Conservation (phyloP, 306 rosid genomes). For the Trifolium pratense region DNA sequence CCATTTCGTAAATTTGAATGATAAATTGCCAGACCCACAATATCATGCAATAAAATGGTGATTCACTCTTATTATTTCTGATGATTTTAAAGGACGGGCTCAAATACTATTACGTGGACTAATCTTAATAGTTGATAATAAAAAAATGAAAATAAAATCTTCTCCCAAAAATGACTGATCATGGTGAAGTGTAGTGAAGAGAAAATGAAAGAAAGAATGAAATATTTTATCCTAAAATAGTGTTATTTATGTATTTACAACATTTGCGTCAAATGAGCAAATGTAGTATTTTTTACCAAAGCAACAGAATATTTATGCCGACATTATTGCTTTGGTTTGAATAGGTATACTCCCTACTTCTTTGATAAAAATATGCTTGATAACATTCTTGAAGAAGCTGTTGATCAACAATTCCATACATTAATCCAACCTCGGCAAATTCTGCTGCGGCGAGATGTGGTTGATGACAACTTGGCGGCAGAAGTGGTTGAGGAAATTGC, state of each 20-base stretch:
- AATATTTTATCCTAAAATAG: neutral
- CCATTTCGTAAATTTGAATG: neutral
- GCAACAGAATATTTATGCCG: conserved; percentile 37
- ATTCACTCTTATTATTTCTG: neutral
- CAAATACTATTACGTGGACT: neutral
- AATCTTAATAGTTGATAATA: neutral
- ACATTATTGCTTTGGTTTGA: conserved; percentile 43
- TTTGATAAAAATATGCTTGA: conserved; percentile 95
- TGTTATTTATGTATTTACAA: neutral
- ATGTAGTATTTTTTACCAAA: conserved; percentile 27
- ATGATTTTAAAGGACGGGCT: neutral
- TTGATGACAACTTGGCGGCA: conserved; percentile 86
- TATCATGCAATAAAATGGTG: no score
- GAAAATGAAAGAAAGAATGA: neutral
- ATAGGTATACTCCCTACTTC: conserved; percentile 98
- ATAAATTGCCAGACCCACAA: neutral
- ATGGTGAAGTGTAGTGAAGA: neutral
- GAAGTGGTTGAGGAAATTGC: conserved; percentile 96
- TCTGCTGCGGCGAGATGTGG: conserved; percentile 85
- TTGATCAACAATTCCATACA: conserved; percentile 92
- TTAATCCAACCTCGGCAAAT: conserved; percentile 92
- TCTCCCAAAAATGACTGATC: neutral
- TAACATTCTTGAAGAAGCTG: conserved; percentile 97
- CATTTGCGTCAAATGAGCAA: neutral
- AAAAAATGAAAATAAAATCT: neutral